Base-by-base conservation (phyloP, 768 basidiomycete species). In the Agaricus bisporus region DNA sequence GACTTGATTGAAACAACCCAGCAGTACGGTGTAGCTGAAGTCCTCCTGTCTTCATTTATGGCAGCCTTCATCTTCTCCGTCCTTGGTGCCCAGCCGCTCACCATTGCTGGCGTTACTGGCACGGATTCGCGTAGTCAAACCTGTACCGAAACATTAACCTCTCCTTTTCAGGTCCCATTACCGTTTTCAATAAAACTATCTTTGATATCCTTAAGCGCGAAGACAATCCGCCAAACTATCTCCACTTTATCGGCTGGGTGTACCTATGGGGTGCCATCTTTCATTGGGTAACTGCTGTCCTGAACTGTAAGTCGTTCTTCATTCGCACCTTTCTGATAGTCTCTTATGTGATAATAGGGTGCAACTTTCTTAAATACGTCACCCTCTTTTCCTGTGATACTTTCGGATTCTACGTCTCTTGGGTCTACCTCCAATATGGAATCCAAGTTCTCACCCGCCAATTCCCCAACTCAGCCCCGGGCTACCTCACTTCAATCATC, bases 61-160 rank as follows among this genome's bases (percentile, higher is more conserved):
- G 88, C 91, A 1, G 88, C 93, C 0, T 88, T 91, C 62, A 73
- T 92, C 17, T 94, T 95, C 60, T 88, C 91, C 0, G 69, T 93
- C 38, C 81, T 97, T 50, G 89, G 91, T 2, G 91, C 88, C 12
- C 95, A 98, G 64, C 95, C 95, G 0, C 74, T 97, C 2, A 88
- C 90, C 41, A 93, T 97, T 41, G 88, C 90, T 2, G 95, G 95
- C 5, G 93, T 95, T 1, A 95, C 91, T 45, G 89, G 88, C 83
- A 49, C 2, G 60, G 32, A 32, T 32, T 32, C 11, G 32, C 32
- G 32, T 32, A 32, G 32, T 32, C 32, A 11, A 32, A 7, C 32
- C 32, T 32, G 8, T 32, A 32, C 32, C 32, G 32, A 41, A 36
- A 2, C n/a, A 22, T 43, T 56, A 38, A 56, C 37, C 42, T 12